Base-by-base conservation (phyloP, 2,329 filamentous ascomycete species). In the Neonectria faginata region DNA sequence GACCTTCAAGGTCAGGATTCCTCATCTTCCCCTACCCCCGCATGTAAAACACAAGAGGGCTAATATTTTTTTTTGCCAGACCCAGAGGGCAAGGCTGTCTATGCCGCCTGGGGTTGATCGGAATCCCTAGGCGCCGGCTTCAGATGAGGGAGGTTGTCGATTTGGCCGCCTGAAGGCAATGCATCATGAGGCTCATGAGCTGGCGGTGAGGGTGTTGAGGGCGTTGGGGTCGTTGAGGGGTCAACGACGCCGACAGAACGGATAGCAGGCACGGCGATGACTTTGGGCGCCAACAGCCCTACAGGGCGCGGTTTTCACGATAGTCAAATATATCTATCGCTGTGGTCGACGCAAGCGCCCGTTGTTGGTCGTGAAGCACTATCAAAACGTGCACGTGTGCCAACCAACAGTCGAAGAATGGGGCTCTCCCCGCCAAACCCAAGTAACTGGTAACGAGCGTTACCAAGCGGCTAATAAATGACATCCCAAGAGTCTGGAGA, bases 1-100 rank as follows among this genome's bases (percentile, higher is more conserved):
- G 84, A 84, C 65, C 79, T 67, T 11, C 64, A 82, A 27, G 79
- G 82, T 81, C 57, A 73, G 57, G 10, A 51, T 29, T 20, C 36
- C 36, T 39, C n/a, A 44, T 25, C 48, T 42, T 29, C 8, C 10
- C 51, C 27, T 41, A 39, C 44, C 29, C 20, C 14, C 11, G 31
- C 44, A 3, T 14, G 5, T 39, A 18, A 18, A 27, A 6, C 41
- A 25, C 11, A 20, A 9, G 44, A 18, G 14, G 22, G 51, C 61
- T 74, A 16, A 72, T 36, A 52, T 55, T 25, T 7, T 55, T 25
- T 7, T 36, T 57, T 18, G 51, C 36, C 18, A 77, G 74, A 74
- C 12, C 62, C 64, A 3, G 57, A 68, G 47, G 71, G 73, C 51
- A 67, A 66, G 57, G 64, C 67, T 25, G 44, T 64, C 20, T 58